phyloP scores from a whole-genome alignment of 768 basidiomycete genomes.

The Panaeolus papilionaceus region DNA sequence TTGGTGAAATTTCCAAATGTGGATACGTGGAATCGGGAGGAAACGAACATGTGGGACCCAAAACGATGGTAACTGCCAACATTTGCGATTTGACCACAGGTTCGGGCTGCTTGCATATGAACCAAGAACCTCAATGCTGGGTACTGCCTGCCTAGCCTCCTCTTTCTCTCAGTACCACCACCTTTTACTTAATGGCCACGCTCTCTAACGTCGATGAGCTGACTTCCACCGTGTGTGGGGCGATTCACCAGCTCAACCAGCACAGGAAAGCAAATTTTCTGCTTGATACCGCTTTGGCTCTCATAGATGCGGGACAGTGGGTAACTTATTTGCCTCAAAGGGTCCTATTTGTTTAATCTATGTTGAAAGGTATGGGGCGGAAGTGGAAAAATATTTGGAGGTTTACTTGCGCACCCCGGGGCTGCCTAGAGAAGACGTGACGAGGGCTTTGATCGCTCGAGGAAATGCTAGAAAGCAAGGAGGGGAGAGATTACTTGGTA shows the following conservation, averaged over 20 bases:
- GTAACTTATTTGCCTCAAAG: slow-evolving; percentile 27
- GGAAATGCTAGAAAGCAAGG: slow-evolving; percentile 63
- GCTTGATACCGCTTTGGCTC: slow-evolving; percentile 52
- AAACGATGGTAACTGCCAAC: slow-evolving; percentile 32
- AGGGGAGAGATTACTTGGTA: slow-evolving; percentile 59
- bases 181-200: slow-evolving; percentile 27
- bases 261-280: slow-evolving; percentile 56
- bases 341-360: slow-evolving; percentile 15
- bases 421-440: slow-evolving; percentile 54
- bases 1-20: not conserved
- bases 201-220: slow-evolving; percentile 51
- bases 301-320: slow-evolving; percentile 58
- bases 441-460: slow-evolving; percentile 61
- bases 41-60: slow-evolving; percentile 24
- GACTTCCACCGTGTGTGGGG: slow-evolving; percentile 54
- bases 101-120: slow-evolving; percentile 23
- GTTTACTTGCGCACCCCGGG: slow-evolving; percentile 69
- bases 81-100: slow-evolving; percentile 22
- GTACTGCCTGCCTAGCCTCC: slow-evolving; percentile 19
- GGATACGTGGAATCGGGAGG: slow-evolving; percentile 8
- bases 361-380: slow-evolving; percentile 58
- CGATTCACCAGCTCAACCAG: slow-evolving; percentile 51
- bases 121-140: slow-evolving; percentile 22
- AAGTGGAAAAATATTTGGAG: slow-evolving; percentile 71
- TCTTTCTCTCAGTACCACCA: slow-evolving; percentile 22